Percentiles rank a stretch among this genome's conserved stretches.
Conservation (phyloP, 73 alveolate genomes). For the Paramecium pentaurelia region DNA sequence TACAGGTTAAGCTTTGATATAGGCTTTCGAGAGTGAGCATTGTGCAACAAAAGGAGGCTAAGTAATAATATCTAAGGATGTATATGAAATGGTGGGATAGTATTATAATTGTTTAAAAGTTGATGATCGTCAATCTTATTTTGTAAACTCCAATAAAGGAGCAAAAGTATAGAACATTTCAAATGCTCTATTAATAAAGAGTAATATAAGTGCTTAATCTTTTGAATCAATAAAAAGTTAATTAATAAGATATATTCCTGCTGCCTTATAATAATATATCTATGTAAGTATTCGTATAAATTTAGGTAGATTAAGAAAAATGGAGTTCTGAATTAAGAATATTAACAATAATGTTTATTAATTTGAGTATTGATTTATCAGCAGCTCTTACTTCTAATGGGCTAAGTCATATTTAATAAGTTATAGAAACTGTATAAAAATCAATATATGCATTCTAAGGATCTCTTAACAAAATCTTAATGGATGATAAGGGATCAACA, state of each 20-base stretch:
- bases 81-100: slow-evolving; percentile 72
- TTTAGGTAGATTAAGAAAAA: slow-evolving; percentile 83
- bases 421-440: slow-evolving; percentile 77
- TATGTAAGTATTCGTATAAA: not conserved
- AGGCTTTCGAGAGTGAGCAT: slow-evolving; percentile 91
- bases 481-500: slow-evolving; percentile 94
- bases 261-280: slow-evolving; percentile 89
- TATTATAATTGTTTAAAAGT: slow-evolving; percentile 64
- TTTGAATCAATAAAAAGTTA: slow-evolving; percentile 70
- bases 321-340: slow-evolving; percentile 92
- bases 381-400: slow-evolving; percentile 86
- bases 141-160: not conserved
- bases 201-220: slow-evolving; percentile 71
- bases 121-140: not conserved
- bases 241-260: slow-evolving; percentile 87
- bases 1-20: slow-evolving; percentile 91
- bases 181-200: slow-evolving; percentile 87
- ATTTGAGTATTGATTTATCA: slow-evolving; percentile 87
- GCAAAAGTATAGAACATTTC: slow-evolving; percentile 76
- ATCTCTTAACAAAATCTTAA: slow-evolving; percentile 87
- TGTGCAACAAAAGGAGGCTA: slow-evolving; percentile 92
- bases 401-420: slow-evolving; percentile 76
- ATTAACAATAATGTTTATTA: slow-evolving; percentile 86
- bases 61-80: slow-evolving; percentile 83
- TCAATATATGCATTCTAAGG: slow-evolving; percentile 92